Percentiles rank a stretch among this genome's conserved stretches.
These are phyloP conservation scores for Massospora cicadina DNA, from an alignment of 371 early-diverging fungal genomes.

Conservation along the genomic window DNA sequence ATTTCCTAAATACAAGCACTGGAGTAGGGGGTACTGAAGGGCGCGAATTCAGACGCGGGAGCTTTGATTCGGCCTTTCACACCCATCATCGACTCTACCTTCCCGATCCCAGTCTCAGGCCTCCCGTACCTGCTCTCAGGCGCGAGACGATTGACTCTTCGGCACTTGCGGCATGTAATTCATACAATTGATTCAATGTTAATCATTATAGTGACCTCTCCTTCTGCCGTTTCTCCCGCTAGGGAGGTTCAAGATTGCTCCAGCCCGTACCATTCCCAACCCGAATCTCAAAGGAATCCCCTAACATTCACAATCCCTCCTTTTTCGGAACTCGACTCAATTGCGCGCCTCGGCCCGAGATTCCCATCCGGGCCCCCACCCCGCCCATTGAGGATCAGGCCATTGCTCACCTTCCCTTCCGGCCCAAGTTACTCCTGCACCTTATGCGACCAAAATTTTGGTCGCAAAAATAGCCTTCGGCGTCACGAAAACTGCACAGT, in stretches of 20 bases:
- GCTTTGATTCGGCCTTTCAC: neutral
- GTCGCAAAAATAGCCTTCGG: slow-evolving; percentile 6
- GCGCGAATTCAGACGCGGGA: too few relatives aligned
- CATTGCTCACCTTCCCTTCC: neutral
- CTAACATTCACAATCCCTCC: neutral
- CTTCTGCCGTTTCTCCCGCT: neutral
- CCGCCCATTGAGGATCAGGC: too few relatives aligned
- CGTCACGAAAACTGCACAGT: slow-evolving; percentile 5
- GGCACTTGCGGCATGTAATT: neutral
- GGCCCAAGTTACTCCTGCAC: neutral
- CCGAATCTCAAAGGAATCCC: neutral
- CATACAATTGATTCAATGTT: too few relatives aligned
- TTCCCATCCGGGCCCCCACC: neutral
- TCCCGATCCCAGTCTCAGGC: neutral
- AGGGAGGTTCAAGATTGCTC: too few relatives aligned
- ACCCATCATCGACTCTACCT: neutral
- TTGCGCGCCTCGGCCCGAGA: neutral
- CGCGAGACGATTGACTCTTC: neutral
- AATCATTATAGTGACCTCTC: neutral
- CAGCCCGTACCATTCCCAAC: too few relatives aligned
- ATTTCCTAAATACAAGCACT: too few relatives aligned
- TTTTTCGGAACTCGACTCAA: neutral
- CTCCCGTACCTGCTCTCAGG: neutral
- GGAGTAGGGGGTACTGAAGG: too few relatives aligned
- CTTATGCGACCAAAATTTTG: neutral